A percentile compares a stretch with the other conserved stretches of the same genome.
phyloP scores from a whole-genome alignment of 495 filamentous ascomycete species.

The Sordaria brevicollis region DNA sequence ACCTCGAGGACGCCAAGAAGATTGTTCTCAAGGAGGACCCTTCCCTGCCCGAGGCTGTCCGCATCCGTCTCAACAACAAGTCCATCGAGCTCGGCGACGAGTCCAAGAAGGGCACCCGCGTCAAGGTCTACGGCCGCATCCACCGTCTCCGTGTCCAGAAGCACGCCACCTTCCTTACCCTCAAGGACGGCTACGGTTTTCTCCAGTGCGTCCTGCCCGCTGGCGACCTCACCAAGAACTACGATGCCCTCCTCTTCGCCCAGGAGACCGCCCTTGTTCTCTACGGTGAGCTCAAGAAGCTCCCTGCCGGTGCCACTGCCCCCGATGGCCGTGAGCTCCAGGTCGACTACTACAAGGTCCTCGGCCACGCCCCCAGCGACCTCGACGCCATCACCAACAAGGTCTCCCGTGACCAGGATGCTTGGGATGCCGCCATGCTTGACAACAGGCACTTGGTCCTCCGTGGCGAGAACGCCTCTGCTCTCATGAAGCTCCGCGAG shows the following conservation, averaged over 20 bases:
- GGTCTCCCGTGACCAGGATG: slow-evolving; percentile 62
- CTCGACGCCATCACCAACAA: slow-evolving; percentile 91
- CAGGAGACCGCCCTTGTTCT: slow-evolving; percentile 82
- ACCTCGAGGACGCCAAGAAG: slow-evolving; percentile 81
- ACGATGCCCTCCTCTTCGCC: slow-evolving; percentile 82
- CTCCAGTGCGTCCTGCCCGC: slow-evolving; percentile 76
- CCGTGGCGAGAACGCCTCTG: slow-evolving; percentile 75
- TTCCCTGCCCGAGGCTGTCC: slow-evolving; percentile 66
- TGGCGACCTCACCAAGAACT: slow-evolving; percentile 77
- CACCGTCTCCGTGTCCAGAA: slow-evolving; percentile 80
- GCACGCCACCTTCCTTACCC: slow-evolving; percentile 75
- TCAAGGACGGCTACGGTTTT: slow-evolving; percentile 81
- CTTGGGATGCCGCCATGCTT: slow-evolving; percentile 66
- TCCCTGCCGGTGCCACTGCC: slow-evolving; percentile 69
- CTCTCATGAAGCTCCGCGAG: slow-evolving; percentile 86
- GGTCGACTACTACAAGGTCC: slow-evolving; percentile 84
- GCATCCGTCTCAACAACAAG: slow-evolving; percentile 62
- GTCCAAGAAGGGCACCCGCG: slow-evolving; percentile 58
- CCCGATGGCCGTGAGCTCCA: slow-evolving; percentile 86
- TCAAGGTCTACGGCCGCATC: slow-evolving; percentile 76
- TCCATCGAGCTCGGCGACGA: slow-evolving; percentile 56
- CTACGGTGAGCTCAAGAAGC: slow-evolving; percentile 77
- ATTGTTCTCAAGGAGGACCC: slow-evolving; percentile 70
- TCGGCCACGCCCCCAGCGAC: slow-evolving; percentile 76
- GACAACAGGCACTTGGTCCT: slow-evolving; percentile 89